phyloP scores from a whole-genome alignment of 164 flowering plant genomes.

The Kingdonia uniflora region DNA sequence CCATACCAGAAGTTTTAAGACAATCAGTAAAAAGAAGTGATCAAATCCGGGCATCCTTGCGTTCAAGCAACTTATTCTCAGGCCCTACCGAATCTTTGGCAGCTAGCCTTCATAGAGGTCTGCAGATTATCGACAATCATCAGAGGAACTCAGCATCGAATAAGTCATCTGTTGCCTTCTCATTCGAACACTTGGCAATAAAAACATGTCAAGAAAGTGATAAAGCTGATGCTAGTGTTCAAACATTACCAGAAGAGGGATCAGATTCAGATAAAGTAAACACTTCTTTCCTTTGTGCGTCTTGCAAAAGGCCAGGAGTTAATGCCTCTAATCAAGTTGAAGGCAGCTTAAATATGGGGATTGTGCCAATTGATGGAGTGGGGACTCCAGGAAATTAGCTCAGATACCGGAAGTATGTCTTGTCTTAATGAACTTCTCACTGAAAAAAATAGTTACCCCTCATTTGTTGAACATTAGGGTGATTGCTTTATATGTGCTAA shows the following conservation, averaged over 20 bases:
- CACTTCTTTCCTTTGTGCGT: slow-evolving; percentile 38
- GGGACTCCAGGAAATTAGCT: slow-evolving; percentile 11
- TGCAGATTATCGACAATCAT: slow-evolving; percentile 78
- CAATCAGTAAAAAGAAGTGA: slow-evolving; percentile 41
- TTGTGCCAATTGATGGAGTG: slow-evolving; percentile 24
- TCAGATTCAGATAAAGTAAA: slow-evolving; percentile 14
- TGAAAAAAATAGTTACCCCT: no score
- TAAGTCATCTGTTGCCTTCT: slow-evolving; percentile 53
- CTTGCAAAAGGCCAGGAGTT: slow-evolving; percentile 34
- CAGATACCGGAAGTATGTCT: slow-evolving; percentile 21
- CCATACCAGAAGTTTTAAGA: slow-evolving; percentile 18
- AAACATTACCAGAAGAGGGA: slow-evolving; percentile 27
- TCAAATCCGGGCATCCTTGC: slow-evolving; percentile 43
- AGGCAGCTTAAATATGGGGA: slow-evolving; percentile 41
- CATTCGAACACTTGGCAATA: slow-evolving; percentile 65
- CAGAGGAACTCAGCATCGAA: slow-evolving; percentile 42
- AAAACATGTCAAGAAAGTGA: slow-evolving; percentile 42
- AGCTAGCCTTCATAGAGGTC: slow-evolving; percentile 86
- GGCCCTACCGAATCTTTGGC: slow-evolving; percentile 81
- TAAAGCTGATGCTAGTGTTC: slow-evolving; percentile 37
- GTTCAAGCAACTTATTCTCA: slow-evolving; percentile 44
- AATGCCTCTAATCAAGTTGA: slow-evolving; percentile 23
- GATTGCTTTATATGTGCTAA: neutral
- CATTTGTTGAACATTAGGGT: no score
- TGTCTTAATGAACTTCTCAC: neutral